phyloP scores from a whole-genome alignment of 2,329 filamentous ascomycete genomes.

The Metarhizium sp. region DNA sequence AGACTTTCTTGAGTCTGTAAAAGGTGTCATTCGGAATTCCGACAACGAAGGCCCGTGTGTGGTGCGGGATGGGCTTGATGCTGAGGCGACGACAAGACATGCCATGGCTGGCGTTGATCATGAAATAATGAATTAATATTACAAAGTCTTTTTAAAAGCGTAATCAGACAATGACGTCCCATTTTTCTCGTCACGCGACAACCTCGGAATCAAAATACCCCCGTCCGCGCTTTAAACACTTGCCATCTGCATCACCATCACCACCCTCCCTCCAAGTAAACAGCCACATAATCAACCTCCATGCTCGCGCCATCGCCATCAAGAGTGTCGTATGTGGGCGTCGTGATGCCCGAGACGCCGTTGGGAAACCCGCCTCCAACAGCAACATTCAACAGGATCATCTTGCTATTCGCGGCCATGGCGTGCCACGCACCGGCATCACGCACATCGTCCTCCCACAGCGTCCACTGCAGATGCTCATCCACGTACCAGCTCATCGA shows the following conservation, averaged over 20 bases:
- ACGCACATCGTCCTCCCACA: constrained; percentile 18
- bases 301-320: constrained; percentile 23
- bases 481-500: constrained; percentile 26
- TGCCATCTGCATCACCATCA: neutral
- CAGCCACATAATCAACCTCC: constrained; percentile 31
- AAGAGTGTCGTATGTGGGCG: constrained; percentile 22
- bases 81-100: too few species aligned
- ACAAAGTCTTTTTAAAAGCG: too few species aligned
- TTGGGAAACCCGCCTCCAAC: constrained; percentile 29
- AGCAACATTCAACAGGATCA: constrained; percentile 30
- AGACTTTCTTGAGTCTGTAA: too few species aligned
- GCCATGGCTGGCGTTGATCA: too few species aligned
- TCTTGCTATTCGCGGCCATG: constrained; percentile 20
- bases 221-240: too few species aligned
- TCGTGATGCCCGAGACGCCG: constrained; percentile 20
- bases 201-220: too few species aligned
- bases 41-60: too few species aligned
- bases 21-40: too few species aligned
- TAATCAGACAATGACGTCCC: too few species aligned
- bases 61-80: too few species aligned
- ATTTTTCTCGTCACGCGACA: too few species aligned
- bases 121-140: too few species aligned
- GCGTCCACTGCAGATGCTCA: constrained; percentile 15
- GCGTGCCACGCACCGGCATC: constrained; percentile 19
- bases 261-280: constrained; percentile 12